Evolutionary conservation across 1,139 yeast species (phyloP).

Genomic region (Candida sp.): DNA sequence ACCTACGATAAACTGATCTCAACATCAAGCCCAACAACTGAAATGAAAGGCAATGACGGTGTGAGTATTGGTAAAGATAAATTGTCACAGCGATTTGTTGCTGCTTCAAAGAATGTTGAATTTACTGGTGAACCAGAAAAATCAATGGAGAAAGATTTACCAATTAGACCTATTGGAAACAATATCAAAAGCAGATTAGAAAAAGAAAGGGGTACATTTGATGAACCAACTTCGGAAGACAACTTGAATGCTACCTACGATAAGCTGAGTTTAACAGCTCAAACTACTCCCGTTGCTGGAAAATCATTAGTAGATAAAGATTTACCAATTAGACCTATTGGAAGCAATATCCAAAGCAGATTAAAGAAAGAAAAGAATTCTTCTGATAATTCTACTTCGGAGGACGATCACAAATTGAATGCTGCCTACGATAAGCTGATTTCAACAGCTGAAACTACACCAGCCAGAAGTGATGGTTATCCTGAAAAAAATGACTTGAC

Average conservation of each 20-base stretch:
- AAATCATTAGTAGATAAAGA: neutral
- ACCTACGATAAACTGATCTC: too few species aligned
- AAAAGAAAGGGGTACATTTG: neutral
- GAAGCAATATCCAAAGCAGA: neutral
- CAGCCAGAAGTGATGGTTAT: slow-evolving; percentile 18
- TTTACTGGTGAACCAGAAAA: neutral
- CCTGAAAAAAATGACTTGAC: neutral
- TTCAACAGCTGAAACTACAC: slow-evolving; percentile 31
- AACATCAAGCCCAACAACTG: neutral
- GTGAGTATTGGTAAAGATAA: neutral
- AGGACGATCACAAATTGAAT: neutral
- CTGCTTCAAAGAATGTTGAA: neutral
- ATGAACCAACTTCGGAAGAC: neutral
- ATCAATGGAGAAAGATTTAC: neutral
- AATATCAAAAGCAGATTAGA: neutral
- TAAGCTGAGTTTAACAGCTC: neutral
- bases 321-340: neutral
- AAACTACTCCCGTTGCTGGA: neutral
- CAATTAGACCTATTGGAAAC: neutral
- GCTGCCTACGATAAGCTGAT: neutral
- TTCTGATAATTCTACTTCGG: neutral
- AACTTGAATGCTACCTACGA: too few species aligned
- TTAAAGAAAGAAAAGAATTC: neutral
- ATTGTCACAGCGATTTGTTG: neutral
- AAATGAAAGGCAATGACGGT: neutral